Evolutionary conservation across 345 rosid genomes (phyloP).

Genomic region (Syzygium aromaticum): DNA sequence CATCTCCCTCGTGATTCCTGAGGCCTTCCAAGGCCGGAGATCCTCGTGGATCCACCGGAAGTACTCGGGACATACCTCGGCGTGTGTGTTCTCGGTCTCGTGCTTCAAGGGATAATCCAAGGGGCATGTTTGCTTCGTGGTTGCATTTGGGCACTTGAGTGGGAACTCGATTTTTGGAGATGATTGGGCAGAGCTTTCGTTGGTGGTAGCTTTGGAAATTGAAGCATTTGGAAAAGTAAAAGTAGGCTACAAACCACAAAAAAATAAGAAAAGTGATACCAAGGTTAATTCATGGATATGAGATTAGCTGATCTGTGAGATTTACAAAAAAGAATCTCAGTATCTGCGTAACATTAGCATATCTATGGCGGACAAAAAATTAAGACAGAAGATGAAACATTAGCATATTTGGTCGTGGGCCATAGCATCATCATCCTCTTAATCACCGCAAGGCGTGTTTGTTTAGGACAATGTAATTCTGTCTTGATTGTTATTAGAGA

Average conservation of each 20-base stretch:
- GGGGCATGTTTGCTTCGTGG: conserved; percentile 15
- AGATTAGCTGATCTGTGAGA: background rate
- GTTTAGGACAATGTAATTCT: background rate
- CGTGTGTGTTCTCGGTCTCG: conserved; percentile 1
- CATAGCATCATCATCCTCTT: background rate
- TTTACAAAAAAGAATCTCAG: background rate
- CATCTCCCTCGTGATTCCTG: conserved; percentile 45
- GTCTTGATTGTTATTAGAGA: background rate
- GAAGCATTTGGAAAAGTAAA: background rate
- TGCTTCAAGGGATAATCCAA: conserved; percentile 21
- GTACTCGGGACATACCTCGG: conserved; percentile 42
- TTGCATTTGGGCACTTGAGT: background rate
- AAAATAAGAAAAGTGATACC: background rate
- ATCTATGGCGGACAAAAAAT: background rate
- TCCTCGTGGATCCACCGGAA: conserved; percentile 64
- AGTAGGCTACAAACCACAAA: background rate
- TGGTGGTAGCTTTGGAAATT: background rate
- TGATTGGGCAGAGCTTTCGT: background rate
- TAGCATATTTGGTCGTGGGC: background rate
- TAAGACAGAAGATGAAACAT: background rate
- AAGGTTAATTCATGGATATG: background rate
- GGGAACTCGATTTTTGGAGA: background rate
- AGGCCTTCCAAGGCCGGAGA: conserved; percentile 35
- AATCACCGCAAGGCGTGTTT: too few relatives aligned
- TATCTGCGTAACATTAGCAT: background rate